Conservation (phyloP, 352 stramenopile genomes). For the Blastocystis sp. region DNA sequence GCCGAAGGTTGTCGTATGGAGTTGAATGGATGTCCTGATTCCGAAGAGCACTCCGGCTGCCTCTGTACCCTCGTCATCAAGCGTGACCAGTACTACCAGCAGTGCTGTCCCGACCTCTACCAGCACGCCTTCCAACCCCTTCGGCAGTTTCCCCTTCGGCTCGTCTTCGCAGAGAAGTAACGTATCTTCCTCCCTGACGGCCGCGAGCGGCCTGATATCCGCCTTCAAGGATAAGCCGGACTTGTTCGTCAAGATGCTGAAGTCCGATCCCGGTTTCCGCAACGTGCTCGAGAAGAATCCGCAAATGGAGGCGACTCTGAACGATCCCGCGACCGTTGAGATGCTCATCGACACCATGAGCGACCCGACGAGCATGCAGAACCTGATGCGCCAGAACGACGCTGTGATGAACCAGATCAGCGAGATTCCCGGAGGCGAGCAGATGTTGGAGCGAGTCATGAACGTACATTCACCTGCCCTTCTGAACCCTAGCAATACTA, state of each 20-base stretch:
- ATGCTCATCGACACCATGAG: constrained; percentile 33
- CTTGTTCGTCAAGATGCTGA: constrained; percentile 38
- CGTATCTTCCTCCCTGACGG: no score
- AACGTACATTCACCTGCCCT: background rate
- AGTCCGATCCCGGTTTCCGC: constrained; percentile 42
- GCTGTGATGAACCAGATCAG: constrained; percentile 37
- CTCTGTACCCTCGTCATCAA: no score
- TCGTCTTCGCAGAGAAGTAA: background rate
- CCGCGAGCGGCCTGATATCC: background rate
- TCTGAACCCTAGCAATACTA: constrained; percentile 41
- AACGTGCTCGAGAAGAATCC: constrained; percentile 68
- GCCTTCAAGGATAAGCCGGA: constrained; percentile 34
- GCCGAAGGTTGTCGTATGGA: background rate
- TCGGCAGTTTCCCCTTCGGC: background rate
- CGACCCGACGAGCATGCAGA: constrained; percentile 30
- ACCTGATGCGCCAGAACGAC: constrained; percentile 32
- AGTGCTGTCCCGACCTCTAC: no score
- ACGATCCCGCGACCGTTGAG: constrained; percentile 28
- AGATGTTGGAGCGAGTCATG: constrained; percentile 60
- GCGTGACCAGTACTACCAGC: no score
- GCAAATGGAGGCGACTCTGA: constrained; percentile 44
- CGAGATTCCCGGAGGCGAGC: constrained; percentile 52
- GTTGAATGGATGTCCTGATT: background rate
- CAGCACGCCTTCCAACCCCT: no score
- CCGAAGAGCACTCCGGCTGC: background rate